A percentile compares a stretch with the other conserved stretches of the same genome.
phyloP scores from a whole-genome alignment of 192 early-diverging fungal species.

The Powellomyces hirtus region DNA sequence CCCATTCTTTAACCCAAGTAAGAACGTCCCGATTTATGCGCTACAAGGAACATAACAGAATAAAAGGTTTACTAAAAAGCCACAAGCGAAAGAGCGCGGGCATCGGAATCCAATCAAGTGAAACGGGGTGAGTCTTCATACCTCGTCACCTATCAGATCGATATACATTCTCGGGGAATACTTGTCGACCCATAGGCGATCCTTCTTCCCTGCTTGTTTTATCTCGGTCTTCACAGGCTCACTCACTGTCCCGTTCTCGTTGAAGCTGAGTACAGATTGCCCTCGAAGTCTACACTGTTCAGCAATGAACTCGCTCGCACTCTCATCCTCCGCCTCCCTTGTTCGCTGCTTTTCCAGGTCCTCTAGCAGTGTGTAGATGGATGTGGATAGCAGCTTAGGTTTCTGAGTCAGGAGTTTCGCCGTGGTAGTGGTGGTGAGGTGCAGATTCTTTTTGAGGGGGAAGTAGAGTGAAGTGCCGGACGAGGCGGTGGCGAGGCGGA shows the following conservation, averaged over 20 bases:
- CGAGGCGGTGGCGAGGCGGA: conserved; percentile 8
- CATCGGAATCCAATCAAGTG: too few relatives aligned
- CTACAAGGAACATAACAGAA: conserved; percentile 30
- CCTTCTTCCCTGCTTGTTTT: not conserved
- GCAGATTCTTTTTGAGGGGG: conserved; percentile 4
- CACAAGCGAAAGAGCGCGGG: not conserved
- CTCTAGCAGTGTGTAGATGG: conserved; percentile 32
- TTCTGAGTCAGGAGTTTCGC: not conserved
- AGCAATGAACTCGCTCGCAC: not conserved
- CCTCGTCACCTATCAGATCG: conserved; percentile 89
- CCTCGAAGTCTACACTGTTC: not conserved
- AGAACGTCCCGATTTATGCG: conserved; percentile 82
- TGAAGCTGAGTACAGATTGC: not conserved
- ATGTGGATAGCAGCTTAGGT: conserved; percentile 11
- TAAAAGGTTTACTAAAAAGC: too few relatives aligned
- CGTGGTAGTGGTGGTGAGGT: not conserved
- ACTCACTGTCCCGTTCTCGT: not conserved
- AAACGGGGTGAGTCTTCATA: too few relatives aligned
- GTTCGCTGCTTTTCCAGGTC: conserved; percentile 29
- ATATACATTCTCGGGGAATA: conserved; percentile 78
- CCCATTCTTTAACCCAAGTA: conserved; percentile 96
- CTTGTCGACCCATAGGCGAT: conserved; percentile 83
- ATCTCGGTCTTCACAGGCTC: conserved; percentile 8
- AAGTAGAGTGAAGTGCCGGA: conserved; percentile 35
- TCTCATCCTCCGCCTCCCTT: conserved; percentile 3